Conservation (phyloP, 73 alveolate species). For the Paramecium bursaria region DNA sequence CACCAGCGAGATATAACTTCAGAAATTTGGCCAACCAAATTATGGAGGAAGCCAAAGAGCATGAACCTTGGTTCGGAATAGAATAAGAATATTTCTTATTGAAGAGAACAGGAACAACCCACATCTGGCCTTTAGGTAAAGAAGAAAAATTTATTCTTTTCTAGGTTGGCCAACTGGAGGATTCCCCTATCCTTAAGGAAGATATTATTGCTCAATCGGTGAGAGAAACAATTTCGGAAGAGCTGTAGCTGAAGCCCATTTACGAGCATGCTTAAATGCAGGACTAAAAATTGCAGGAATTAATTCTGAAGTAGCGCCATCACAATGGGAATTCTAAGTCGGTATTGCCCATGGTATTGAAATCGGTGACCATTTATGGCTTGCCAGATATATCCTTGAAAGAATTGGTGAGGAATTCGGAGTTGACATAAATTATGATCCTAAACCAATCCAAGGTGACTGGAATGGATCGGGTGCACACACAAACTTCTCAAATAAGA, state of each 20-base stretch:
- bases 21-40: constrained; percentile 69
- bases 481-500: constrained; percentile 83
- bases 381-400: constrained; percentile 80
- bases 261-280: constrained; percentile 88
- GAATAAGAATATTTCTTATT: constrained; percentile 94
- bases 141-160: constrained; percentile 26
- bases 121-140: constrained; percentile 72
- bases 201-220: constrained; percentile 94
- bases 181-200: constrained; percentile 92
- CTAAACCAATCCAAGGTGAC: constrained; percentile 83
- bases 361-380: constrained; percentile 91
- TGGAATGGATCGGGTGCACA: constrained; percentile 96
- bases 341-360: constrained; percentile 93
- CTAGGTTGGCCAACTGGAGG: constrained; percentile 88
- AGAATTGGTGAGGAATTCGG: constrained; percentile 75
- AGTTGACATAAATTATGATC: constrained; percentile 60
- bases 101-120: constrained; percentile 73
- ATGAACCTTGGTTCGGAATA: constrained; percentile 94
- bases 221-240: constrained; percentile 85
- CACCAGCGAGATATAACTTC: constrained; percentile 92
- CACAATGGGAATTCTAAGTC: constrained; percentile 93
- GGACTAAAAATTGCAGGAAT: constrained; percentile 90
- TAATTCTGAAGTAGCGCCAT: constrained; percentile 95
- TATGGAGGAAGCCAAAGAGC: constrained; percentile 74
- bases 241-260: constrained; percentile 86